A percentile compares a stretch with the other conserved stretches of the same genome.
phyloP scores from a whole-genome alignment of 192 early-diverging fungal genomes.

The Rhizophagus sp. region DNA sequence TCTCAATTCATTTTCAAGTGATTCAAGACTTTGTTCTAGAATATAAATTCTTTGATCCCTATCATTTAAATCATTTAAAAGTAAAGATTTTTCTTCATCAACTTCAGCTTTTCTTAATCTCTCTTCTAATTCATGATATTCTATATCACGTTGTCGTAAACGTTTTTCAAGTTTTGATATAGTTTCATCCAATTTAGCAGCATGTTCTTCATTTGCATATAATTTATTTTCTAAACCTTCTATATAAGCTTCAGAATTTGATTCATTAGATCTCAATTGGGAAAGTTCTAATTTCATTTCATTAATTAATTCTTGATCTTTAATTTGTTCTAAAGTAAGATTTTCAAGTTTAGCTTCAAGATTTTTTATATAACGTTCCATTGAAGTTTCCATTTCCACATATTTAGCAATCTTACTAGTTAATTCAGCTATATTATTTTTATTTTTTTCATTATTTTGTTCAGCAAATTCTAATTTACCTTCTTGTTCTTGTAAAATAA shows the following conservation, averaged over 20 bases:
- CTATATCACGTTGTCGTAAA: slow-evolving; percentile 30
- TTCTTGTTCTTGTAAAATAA: slow-evolving; percentile 57
- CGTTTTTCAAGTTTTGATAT: slow-evolving; percentile 27
- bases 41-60: not conserved
- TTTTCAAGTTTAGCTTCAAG: slow-evolving; percentile 42
- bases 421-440: slow-evolving; percentile 37
- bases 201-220: not conserved
- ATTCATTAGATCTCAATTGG: not conserved
- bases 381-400: slow-evolving; percentile 47
- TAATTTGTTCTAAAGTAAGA: slow-evolving; percentile 31
- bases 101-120: not conserved
- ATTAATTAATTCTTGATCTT: slow-evolving; percentile 33
- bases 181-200: not conserved
- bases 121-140: not conserved
- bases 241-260: slow-evolving; percentile 33
- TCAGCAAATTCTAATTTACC: slow-evolving; percentile 44
- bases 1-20: not conserved
- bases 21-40: slow-evolving; percentile 22
- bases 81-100: slow-evolving; percentile 4
- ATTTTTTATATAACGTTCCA: slow-evolving; percentile 44
- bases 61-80: slow-evolving; percentile 2
- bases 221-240: slow-evolving; percentile 35
- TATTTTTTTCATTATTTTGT: slow-evolving; percentile 21
- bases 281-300: not conserved
- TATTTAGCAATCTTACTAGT: slow-evolving; percentile 49